phyloP scores from a whole-genome alignment of 441 rosid species.

The Corymbia calophylla region DNA sequence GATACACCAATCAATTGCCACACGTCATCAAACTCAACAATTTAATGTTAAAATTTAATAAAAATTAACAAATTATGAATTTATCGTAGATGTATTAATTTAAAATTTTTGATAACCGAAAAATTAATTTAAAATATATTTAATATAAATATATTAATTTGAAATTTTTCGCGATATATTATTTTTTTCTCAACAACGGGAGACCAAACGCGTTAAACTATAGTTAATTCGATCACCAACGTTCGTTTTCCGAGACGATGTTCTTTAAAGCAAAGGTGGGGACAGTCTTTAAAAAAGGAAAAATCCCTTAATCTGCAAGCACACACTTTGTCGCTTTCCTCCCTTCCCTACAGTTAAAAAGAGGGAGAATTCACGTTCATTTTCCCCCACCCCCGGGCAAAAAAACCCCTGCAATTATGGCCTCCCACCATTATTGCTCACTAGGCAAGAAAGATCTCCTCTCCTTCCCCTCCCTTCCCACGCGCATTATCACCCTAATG shows the following conservation, averaged over 20 bases:
- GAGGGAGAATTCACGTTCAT: background rate
- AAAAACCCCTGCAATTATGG: background rate
- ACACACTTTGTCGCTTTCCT: background rate
- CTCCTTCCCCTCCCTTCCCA: background rate
- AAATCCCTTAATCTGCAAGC: background rate
- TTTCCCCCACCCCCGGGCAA: background rate
- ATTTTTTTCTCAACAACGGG: background rate
- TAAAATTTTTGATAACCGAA: accelerated
- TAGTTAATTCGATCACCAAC: background rate
- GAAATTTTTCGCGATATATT: background rate
- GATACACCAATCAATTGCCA: accelerated
- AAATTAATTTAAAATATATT: accelerated
- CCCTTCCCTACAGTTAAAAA: background rate
- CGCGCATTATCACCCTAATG: background rate
- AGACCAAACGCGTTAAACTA: background rate
- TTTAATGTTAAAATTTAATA: accelerated
- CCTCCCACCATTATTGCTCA: background rate
- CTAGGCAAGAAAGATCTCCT: background rate
- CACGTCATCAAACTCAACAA: accelerated
- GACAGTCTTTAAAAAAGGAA: background rate
- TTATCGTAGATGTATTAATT: accelerated
- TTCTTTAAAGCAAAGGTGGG: background rate
- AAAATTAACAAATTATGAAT: accelerated
- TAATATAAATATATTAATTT: background rate
- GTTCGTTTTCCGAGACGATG: background rate